phyloP scores from a whole-genome alignment of 805 yeast species.

The Lipomyces lipofer region DNA sequence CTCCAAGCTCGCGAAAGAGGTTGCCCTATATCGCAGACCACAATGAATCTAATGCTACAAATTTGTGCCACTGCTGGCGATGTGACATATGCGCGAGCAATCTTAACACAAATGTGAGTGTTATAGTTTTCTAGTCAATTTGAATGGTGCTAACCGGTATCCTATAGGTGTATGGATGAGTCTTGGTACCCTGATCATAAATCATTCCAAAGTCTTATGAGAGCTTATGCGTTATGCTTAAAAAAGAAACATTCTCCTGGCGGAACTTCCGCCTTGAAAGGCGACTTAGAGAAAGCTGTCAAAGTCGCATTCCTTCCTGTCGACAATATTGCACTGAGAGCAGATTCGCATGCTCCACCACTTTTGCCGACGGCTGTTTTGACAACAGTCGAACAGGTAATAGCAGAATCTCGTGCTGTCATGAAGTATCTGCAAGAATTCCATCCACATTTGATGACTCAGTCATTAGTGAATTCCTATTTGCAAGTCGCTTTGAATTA shows the following conservation, averaged over 20 bases:
- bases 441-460: slow-evolving; percentile 48
- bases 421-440: slow-evolving; percentile 56
- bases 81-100: slow-evolving; percentile 65
- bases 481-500: slow-evolving; percentile 62
- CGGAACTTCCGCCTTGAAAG: slow-evolving; percentile 1
- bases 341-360: slow-evolving; percentile 50
- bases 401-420: slow-evolving; percentile 77
- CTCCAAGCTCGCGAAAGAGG: slow-evolving; percentile 58
- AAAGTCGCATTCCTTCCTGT: slow-evolving; percentile 11
- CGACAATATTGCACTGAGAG: slow-evolving; percentile 1
- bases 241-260: not conserved
- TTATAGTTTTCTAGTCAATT: too few relatives aligned
- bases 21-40: slow-evolving; percentile 41
- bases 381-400: slow-evolving; percentile 45
- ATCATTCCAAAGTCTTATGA: slow-evolving; percentile 38
- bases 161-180: slow-evolving; percentile 30
- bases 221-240: slow-evolving; percentile 36
- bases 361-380: slow-evolving; percentile 62
- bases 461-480: slow-evolving; percentile 51
- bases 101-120: slow-evolving; percentile 40
- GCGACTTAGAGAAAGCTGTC: slow-evolving; percentile 3
- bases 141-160: too few relatives aligned
- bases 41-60: slow-evolving; percentile 69
- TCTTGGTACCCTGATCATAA: slow-evolving; percentile 37
- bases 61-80: slow-evolving; percentile 83